These are phyloP conservation scores for Colletotrichum lentis DNA, from an alignment of 2,329 filamentous ascomycete genomes.

Conservation along the genomic window DNA sequence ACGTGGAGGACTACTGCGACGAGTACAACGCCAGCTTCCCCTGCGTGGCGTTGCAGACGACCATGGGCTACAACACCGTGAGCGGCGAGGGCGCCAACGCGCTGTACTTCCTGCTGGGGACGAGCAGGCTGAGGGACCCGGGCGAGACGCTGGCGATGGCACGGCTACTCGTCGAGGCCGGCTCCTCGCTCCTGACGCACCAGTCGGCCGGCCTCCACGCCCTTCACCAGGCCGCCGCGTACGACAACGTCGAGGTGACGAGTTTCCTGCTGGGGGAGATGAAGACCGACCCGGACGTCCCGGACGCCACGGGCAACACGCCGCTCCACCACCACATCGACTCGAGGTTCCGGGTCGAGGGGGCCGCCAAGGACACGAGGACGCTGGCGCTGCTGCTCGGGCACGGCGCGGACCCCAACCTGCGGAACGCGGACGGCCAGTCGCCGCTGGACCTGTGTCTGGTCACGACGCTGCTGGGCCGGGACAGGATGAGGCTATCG, in stretches of 20 bases:
- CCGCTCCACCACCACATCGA: constrained; percentile 32
- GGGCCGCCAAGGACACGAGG: not conserved
- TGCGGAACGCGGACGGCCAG: constrained; percentile 14
- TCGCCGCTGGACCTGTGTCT: constrained; percentile 29
- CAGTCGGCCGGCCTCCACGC: constrained; percentile 18
- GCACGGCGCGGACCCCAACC: constrained; percentile 46
- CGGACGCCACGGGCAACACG: constrained; percentile 23
- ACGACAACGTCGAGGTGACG: constrained; percentile 15
- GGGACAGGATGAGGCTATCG: constrained; percentile 15
- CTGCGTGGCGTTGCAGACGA: constrained; percentile 26
- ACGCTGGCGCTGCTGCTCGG: constrained; percentile 41
- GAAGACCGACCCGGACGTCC: constrained; percentile 4
- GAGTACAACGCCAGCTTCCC: constrained; percentile 35
- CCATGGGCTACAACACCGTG: constrained; percentile 12
- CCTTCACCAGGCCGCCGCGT: constrained; percentile 27
- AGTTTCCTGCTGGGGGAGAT: not conserved
- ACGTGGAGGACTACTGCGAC: constrained; percentile 31
- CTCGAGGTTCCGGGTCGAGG: constrained; percentile 13
- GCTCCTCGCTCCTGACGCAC: constrained; percentile 27
- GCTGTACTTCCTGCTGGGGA: constrained; percentile 31
- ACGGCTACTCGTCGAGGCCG: constrained; percentile 4
- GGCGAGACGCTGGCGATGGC: constrained; percentile 6
- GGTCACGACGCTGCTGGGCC: constrained; percentile 1
- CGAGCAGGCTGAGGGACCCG: constrained; percentile 2
- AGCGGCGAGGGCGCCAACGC: constrained; percentile 23